Percentiles rank a stretch among this genome's conserved stretches.
Conservation (phyloP, 257 asterid species). For the Fraxinus americana region DNA sequence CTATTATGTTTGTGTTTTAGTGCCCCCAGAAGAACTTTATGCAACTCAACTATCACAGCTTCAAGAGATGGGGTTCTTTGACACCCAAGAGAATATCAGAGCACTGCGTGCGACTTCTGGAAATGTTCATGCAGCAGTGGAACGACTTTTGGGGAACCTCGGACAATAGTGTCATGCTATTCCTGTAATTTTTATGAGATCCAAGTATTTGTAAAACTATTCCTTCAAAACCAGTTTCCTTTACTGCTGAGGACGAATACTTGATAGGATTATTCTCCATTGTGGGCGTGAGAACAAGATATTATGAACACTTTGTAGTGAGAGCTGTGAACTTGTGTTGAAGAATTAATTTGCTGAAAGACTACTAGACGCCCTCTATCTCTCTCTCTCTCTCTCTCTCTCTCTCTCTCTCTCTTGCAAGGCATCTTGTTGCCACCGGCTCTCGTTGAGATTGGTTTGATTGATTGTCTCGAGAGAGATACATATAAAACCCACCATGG, state of each 20-base stretch:
- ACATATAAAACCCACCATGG: no score
- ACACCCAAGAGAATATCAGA: conserved; percentile 55
- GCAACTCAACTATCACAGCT: conserved; percentile 62
- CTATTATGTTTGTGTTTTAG: conserved; percentile 28
- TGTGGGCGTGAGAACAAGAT: conserved; percentile 36
- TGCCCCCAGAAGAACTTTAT: conserved; percentile 61
- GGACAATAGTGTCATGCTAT: conserved; percentile 35
- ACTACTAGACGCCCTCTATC: conserved; percentile 19
- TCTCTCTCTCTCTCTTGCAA: conserved; percentile 20
- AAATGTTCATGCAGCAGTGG: conserved; percentile 64
- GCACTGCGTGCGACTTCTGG: conserved; percentile 60
- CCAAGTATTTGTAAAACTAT: conserved; percentile 33
- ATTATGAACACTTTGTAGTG: conserved; percentile 8
- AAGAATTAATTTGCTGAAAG: background rate
- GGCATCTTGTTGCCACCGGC: no score
- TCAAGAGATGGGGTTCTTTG: conserved; percentile 69
- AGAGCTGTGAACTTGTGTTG: conserved; percentile 29
- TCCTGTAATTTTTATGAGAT: conserved; percentile 3
- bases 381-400: conserved; percentile 22
- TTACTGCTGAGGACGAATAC: conserved; percentile 32
- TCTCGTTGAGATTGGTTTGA: no score
- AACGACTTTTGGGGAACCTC: conserved; percentile 55
- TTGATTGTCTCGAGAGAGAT: no score
- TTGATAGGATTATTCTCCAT: conserved; percentile 28
- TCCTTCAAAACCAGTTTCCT: conserved; percentile 11